Base-by-base conservation (phyloP, 116 monocot species). In the Papilionanthe hybrid region DNA sequence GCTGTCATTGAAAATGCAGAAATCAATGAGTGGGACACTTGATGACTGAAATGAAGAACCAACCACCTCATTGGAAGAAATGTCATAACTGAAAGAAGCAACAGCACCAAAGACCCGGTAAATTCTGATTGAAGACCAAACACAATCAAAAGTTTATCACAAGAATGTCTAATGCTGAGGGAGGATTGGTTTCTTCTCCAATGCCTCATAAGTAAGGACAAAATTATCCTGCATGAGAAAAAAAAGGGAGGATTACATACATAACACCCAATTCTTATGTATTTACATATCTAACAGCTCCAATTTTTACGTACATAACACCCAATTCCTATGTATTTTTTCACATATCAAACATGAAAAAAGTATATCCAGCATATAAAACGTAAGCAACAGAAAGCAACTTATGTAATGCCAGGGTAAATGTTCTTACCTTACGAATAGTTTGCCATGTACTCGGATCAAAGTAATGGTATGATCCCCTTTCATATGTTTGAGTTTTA, bases 161-260 rank as follows among this genome's bases (percentile, higher is more conserved):
- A 17, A 30, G 1, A 72, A 72, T 17, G 32, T 72, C 79, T 81
- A 81, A 75, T 85, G 79, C 71, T 85, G 77, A 69, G 84, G 87
- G 42, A 92, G 53, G 18, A 56, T 72, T 69, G 95, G 91, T 81
- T 83, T 90, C 86, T 91, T 92, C 81, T 95, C 95, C 60, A 95
- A 72, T 49, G 78, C 68, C 49, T 95, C 92, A 68, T 92, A 95
- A 47, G 87, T 82, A 32, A 94, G 55, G 60, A 90, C 88, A 80
- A 92, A 86, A 80, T 95, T 92, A 29, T 94, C 90, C 95, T 95
- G 91, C 91, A 92, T 30, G 47, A 15, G 78, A 58, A 29, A 25
- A 78, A 29, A 25, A 80, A 57, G 7, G 9, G 37, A 37, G 4
- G 37, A 37, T 37, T 37, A 37, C 37, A 32, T 32, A 32, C 32